Percentiles rank a stretch among this genome's conserved stretches.
phyloP scores from a whole-genome alignment of 225 moss, liverwort and hornwort genomes.

The Bryoerythrophyllum caledonicum region DNA sequence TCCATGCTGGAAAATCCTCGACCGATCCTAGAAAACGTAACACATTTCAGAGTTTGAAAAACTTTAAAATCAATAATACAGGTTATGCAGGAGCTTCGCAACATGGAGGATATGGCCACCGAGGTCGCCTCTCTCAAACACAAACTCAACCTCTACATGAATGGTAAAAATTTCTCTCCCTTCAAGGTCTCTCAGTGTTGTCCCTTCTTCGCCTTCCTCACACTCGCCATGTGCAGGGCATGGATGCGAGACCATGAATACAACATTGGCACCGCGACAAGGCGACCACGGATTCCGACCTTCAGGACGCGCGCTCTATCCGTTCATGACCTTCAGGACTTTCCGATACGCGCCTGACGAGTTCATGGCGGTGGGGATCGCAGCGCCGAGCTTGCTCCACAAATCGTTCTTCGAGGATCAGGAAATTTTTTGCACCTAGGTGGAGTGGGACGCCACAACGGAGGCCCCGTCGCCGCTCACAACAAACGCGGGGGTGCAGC shows the following conservation, averaged over 20 bases:
- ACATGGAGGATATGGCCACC: slow-evolving; percentile 30
- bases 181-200: neutral
- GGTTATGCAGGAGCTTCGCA: slow-evolving; percentile 45
- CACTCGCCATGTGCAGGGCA: neutral
- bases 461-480: slow-evolving; percentile 12
- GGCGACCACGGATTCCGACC: slow-evolving; percentile 46
- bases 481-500: slow-evolving; percentile 19
- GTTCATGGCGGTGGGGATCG: slow-evolving; percentile 55
- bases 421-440: slow-evolving; percentile 51
- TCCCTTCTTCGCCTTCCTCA: neutral
- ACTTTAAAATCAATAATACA: too few species aligned
- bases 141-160: slow-evolving; percentile 25
- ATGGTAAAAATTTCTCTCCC: slow-evolving; percentile 3
- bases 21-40: too few species aligned
- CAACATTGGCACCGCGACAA: slow-evolving; percentile 11
- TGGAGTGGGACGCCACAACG: slow-evolving; percentile 37
- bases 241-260: neutral
- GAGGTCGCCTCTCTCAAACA: slow-evolving; percentile 31
- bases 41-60: too few species aligned
- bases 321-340: slow-evolving; percentile 59
- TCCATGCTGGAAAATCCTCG: neutral
- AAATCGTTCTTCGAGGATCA: slow-evolving; percentile 32
- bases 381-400: slow-evolving; percentile 32
- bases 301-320: slow-evolving; percentile 46
- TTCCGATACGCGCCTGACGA: slow-evolving; percentile 48